A percentile compares a stretch with the other conserved stretches of the same genome.
Evolutionary conservation across 306 rosid species (phyloP).

Genomic region (Fagus sylvatica): DNA sequence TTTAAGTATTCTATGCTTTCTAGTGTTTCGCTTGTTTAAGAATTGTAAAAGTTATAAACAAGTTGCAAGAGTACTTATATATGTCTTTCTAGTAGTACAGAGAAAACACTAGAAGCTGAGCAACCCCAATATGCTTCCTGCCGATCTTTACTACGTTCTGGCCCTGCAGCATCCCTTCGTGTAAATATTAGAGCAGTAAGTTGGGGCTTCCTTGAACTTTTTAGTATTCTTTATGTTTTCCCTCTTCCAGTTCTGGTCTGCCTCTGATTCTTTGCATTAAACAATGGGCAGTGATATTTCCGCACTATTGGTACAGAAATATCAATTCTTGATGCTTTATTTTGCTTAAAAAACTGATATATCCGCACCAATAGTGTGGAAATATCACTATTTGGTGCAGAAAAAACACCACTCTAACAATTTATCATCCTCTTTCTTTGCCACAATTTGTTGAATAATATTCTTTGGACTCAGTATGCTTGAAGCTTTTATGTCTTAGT

Average conservation of each 20-base stretch:
- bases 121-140: slow-evolving; percentile 67
- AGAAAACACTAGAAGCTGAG: slow-evolving; percentile 61
- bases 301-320: too few relatives aligned
- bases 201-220: slow-evolving; percentile 21
- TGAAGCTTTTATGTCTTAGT: slow-evolving; percentile 11
- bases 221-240: slow-evolving; percentile 7
- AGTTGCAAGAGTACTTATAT: slow-evolving; percentile 7
- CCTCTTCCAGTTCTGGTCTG: background rate
- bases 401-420: too few relatives aligned
- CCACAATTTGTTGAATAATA: too few relatives aligned
- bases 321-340: too few relatives aligned
- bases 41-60: background rate
- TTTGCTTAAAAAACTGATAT: too few relatives aligned
- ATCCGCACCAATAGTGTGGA: too few relatives aligned
- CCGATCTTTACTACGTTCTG: slow-evolving; percentile 81
- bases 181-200: slow-evolving; percentile 83
- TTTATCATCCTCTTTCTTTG: background rate
- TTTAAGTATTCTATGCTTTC: background rate
- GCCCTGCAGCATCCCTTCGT: slow-evolving; percentile 90
- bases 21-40: background rate
- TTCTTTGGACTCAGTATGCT: background rate
- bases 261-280: slow-evolving; percentile 13
- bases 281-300: too few relatives aligned
- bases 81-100: slow-evolving; percentile 34
- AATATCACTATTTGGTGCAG: too few relatives aligned